Conservation (phyloP, 2,329 filamentous ascomycete species). For the Achaetomium macrosporum region DNA sequence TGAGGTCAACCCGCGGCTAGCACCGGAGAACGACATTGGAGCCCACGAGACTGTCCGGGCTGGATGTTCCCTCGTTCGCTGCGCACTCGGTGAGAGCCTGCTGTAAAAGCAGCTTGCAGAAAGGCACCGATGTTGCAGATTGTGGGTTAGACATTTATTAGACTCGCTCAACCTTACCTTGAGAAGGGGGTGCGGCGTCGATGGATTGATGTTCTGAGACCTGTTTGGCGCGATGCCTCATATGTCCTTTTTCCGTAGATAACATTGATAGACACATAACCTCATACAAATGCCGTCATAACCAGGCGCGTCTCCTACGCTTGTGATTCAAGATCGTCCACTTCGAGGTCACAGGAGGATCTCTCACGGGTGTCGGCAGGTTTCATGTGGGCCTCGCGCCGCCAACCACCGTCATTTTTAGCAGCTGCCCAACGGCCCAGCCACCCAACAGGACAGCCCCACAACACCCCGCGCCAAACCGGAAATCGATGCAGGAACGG, state of each 20-base stretch:
- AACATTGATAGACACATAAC: background rate
- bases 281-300: background rate
- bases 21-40: slow-evolving; percentile 53
- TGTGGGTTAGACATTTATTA: background rate
- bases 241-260: background rate
- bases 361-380: background rate
- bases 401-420: slow-evolving; percentile 13
- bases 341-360: background rate
- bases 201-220: background rate
- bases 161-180: background rate
- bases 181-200: background rate
- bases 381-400: slow-evolving; percentile 7
- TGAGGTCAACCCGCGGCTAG: slow-evolving; percentile 71
- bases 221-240: background rate
- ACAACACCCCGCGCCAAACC: slow-evolving; percentile 2
- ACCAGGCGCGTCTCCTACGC: too few relatives aligned
- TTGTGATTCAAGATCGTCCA: too few relatives aligned
- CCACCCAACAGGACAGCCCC: slow-evolving; percentile 11
- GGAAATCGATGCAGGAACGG: slow-evolving; percentile 7
- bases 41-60: slow-evolving; percentile 83
- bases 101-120: slow-evolving; percentile 45
- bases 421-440: slow-evolving; percentile 12
- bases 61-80: slow-evolving; percentile 85
- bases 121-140: background rate
- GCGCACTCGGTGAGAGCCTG: slow-evolving; percentile 85